These are phyloP conservation scores for Cutaneotrichosporon sp. DNA, from an alignment of 1,284 basidiomycete species.

Conservation along the genomic window DNA sequence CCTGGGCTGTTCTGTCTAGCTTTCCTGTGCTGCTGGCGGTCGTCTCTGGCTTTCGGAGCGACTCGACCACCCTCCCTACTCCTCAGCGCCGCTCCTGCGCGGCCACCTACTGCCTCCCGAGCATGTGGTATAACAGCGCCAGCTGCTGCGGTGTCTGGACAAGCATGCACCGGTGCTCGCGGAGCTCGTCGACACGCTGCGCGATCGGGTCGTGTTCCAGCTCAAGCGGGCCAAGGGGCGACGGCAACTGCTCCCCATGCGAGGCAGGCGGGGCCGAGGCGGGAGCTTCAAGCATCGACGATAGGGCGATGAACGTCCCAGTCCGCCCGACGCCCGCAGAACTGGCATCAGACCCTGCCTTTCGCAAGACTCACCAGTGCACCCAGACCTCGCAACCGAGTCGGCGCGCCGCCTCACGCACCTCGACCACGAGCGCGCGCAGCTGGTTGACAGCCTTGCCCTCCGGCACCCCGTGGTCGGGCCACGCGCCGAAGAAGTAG, in stretches of 20 bases:
- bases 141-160: slow-evolving; percentile 39
- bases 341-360: slow-evolving; percentile 16
- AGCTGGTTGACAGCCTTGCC: slow-evolving; percentile 29
- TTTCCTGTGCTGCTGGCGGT: no score
- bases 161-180: slow-evolving; percentile 36
- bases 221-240: slow-evolving; percentile 26
- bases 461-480: slow-evolving; percentile 41
- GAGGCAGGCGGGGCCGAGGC: neutral
- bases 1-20: no score
- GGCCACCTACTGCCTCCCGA: neutral
- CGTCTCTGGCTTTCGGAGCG: no score
- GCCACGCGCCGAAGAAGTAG: slow-evolving; percentile 43
- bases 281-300: slow-evolving; percentile 26
- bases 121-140: slow-evolving; percentile 21
- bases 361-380: slow-evolving; percentile 36
- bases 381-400: slow-evolving; percentile 43
- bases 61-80: no score
- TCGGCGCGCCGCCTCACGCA: slow-evolving; percentile 17
- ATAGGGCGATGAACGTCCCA: slow-evolving; percentile 41
- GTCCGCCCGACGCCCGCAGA: slow-evolving; percentile 46
- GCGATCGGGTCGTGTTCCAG: slow-evolving; percentile 25
- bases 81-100: no score
- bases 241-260: neutral
- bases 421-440: slow-evolving; percentile 22
- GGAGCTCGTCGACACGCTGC: slow-evolving; percentile 30